Evolutionary conservation across 2,329 filamentous ascomycete species (phyloP), one percentile per base, ranked within the genome.

Genomic region (Hortaea werneckii): DNA sequence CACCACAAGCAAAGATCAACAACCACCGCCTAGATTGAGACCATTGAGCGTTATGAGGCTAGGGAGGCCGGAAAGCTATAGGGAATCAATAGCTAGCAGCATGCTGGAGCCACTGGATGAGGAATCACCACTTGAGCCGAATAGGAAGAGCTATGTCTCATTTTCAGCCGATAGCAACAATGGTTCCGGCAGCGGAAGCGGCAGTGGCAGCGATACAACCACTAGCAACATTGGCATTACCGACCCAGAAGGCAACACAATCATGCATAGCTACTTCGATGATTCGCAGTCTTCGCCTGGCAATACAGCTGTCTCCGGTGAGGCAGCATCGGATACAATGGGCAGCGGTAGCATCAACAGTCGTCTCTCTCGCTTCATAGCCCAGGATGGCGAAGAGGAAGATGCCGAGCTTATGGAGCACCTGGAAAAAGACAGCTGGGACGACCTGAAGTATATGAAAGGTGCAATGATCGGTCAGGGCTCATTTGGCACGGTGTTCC

Each of bases 381-480:
- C 84, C 11, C 85, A 94, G 56, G 90, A 96, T 59, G 89, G 88
- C 30, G 90, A 95, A 62, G 92, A 94, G 58, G 80, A 81, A 5
- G 90, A 96, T 58, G 86, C 89, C 60, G 89, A 92, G 57, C 75
- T 96, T 20, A 80, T 84, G 56, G 89, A 89, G 60, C 95, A 95
- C 73, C 75, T 96, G 37, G 82, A 87, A 30, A 87, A 87, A 53
- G 87, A 95, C 62, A 94, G 87, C 6, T 96, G 92, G 81, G 89
- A 94, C 54, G 89, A 95, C 52, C 85, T 90, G 70, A 94, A 95
- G 66, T 98, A 94, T 86, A 96, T 98, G 88, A 95, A 96, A 72
- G 92, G 92, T 61, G 89, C 90, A 29, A 75, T 96, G 52, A 98
- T 98, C 55, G 92, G 92, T 29, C 88, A 95, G 67, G 92, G 92